These are phyloP conservation scores for Fusarium nurragi DNA, from an alignment of 2,329 filamentous ascomycete species.

Conservation along the genomic window DNA sequence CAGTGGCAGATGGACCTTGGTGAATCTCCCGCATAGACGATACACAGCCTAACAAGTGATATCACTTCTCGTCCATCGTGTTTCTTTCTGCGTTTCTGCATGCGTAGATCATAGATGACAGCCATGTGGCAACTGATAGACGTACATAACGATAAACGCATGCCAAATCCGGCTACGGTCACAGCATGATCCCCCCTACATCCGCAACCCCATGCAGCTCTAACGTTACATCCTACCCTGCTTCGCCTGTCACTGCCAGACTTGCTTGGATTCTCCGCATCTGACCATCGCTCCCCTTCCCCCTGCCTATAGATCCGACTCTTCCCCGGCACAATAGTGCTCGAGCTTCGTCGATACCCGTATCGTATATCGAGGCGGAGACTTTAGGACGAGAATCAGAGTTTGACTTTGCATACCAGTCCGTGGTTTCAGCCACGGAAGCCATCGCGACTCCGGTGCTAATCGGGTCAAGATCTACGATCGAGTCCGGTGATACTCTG, in stretches of 20 bases:
- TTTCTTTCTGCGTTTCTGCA: slow-evolving; percentile 6
- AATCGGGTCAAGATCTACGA: slow-evolving; percentile 8
- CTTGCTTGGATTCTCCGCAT: slow-evolving; percentile 22
- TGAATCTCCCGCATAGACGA: neutral
- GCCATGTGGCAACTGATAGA: slow-evolving; percentile 32
- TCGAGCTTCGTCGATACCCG: neutral
- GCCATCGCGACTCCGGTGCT: neutral
- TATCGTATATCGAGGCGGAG: slow-evolving; percentile 8
- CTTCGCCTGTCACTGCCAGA: neutral
- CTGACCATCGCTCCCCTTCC: slow-evolving; percentile 10
- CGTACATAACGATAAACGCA: neutral
- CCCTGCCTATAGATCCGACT: slow-evolving; percentile 15
- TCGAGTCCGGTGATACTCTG: slow-evolving; percentile 5
- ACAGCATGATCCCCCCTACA: slow-evolving; percentile 24
- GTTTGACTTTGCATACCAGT: slow-evolving; percentile 36
- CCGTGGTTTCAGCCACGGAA: slow-evolving; percentile 40
- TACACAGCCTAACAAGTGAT: slow-evolving; percentile 22
- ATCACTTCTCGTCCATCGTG: slow-evolving; percentile 8
- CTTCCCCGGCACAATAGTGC: slow-evolving; percentile 6
- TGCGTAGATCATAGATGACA: neutral
- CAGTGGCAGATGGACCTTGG: slow-evolving; percentile 5
- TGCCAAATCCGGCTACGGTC: neutral
- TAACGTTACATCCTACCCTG: neutral
- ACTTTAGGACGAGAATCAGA: slow-evolving; percentile 19
- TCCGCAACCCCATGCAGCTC: neutral